Percentiles rank a stretch among this genome's conserved stretches.
phyloP scores from a whole-genome alignment of 2,329 filamentous ascomycete genomes.

The Periconia macrospinosa region DNA sequence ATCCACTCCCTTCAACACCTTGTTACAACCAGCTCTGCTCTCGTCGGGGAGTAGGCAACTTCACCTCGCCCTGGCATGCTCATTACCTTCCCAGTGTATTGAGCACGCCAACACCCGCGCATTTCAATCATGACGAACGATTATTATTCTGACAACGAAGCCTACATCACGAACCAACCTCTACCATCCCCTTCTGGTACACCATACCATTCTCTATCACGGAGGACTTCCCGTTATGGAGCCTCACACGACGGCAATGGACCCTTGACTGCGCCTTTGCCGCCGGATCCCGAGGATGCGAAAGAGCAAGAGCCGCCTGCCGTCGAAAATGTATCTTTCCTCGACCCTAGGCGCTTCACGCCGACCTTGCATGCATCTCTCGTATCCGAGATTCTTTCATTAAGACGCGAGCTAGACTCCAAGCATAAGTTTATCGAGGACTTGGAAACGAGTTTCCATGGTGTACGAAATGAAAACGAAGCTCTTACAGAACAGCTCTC shows the following conservation, averaged over 20 bases:
- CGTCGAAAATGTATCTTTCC: slow-evolving; percentile 67
- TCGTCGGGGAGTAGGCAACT: background rate
- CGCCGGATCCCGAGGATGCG: slow-evolving; percentile 49
- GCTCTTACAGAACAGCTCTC: slow-evolving; percentile 64
- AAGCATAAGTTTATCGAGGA: slow-evolving; percentile 85
- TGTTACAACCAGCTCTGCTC: background rate
- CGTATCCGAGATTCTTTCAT: slow-evolving; percentile 86
- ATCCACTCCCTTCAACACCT: background rate
- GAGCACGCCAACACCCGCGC: background rate
- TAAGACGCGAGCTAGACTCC: slow-evolving; percentile 87
- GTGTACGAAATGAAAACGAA: slow-evolving; percentile 74
- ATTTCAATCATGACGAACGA: slow-evolving; percentile 40
- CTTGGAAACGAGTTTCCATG: slow-evolving; percentile 74
- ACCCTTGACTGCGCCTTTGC: slow-evolving; percentile 62
- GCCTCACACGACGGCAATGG: slow-evolving; percentile 63
- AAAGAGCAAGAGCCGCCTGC: slow-evolving; percentile 48
- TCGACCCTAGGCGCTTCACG: slow-evolving; percentile 91
- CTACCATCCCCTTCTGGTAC: slow-evolving; percentile 73
- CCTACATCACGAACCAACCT: slow-evolving; percentile 46
- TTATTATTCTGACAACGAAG: slow-evolving; percentile 52
- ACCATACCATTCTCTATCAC: slow-evolving; percentile 67
- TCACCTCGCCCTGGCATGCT: background rate
- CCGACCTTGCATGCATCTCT: slow-evolving; percentile 92
- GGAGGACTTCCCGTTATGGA: slow-evolving; percentile 64
- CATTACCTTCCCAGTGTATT: background rate